phyloP scores from a whole-genome alignment of 1,284 basidiomycete species.

The Phellopilus nigrolimitatus region DNA sequence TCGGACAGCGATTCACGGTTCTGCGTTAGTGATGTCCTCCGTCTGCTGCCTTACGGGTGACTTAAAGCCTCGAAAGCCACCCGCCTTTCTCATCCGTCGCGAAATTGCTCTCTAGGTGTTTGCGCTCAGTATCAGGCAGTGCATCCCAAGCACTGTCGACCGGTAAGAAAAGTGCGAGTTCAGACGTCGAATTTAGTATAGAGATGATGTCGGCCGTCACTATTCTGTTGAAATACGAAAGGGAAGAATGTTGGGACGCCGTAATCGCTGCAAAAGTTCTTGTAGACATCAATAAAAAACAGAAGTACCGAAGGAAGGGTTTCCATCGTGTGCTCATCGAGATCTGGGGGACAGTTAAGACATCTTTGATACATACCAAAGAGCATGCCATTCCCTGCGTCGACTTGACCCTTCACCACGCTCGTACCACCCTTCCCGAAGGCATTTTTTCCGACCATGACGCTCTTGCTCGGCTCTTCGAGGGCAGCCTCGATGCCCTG shows the following conservation, averaged over 20 bases:
- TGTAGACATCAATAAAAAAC: neutral
- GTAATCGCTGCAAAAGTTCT: slow-evolving; percentile 43
- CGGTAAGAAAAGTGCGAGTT: slow-evolving; percentile 89
- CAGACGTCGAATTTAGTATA: slow-evolving; percentile 59
- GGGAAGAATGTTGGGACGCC: slow-evolving; percentile 49
- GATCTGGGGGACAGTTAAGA: slow-evolving; percentile 75
- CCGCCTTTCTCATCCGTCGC: slow-evolving; percentile 83
- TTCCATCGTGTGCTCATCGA: slow-evolving; percentile 47
- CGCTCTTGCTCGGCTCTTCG: slow-evolving; percentile 42
- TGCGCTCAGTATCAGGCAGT: slow-evolving; percentile 62
- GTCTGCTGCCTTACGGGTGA: no score
- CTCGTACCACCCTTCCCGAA: slow-evolving; percentile 64
- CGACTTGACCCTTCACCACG: slow-evolving; percentile 49
- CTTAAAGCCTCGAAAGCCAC: no score
- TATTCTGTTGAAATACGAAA: slow-evolving; percentile 69
- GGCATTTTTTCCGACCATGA: slow-evolving; percentile 68
- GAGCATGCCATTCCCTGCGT: slow-evolving; percentile 75
- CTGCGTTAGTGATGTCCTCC: no score
- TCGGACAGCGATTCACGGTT: no score
- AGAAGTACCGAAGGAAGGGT: no score
- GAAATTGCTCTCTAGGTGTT: slow-evolving; percentile 84
- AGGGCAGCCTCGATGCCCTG: no score
- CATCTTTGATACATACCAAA: slow-evolving; percentile 70
- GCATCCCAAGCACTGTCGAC: slow-evolving; percentile 73
- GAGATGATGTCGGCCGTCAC: slow-evolving; percentile 51